These are phyloP conservation scores for Flammula alnicola DNA, from an alignment of 1,284 basidiomycete species.

Conservation along the genomic window DNA sequence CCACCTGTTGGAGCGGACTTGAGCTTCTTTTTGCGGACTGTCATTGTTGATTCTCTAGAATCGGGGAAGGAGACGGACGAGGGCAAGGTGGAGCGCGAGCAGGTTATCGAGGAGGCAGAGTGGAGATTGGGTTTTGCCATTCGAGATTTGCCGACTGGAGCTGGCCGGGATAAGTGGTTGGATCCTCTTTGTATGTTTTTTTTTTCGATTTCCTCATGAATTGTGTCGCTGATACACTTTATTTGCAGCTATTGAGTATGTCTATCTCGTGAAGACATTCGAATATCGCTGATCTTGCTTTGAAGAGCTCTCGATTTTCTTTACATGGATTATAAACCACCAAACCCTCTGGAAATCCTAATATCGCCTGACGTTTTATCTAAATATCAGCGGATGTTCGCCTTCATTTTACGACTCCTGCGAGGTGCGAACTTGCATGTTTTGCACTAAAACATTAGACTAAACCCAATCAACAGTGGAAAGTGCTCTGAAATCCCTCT, in stretches of 20 bases:
- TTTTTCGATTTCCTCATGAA: conserved; percentile 6
- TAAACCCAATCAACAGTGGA: conserved; percentile 54
- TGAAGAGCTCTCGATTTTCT: conserved; percentile 81
- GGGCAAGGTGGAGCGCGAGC: conserved; percentile 25
- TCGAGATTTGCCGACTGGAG: conserved; percentile 66
- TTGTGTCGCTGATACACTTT: conserved; percentile 10
- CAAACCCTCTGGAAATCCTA: conserved; percentile 69
- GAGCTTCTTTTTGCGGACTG: conserved; percentile 78
- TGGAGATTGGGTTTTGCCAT: conserved; percentile 84
- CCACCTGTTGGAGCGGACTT: conserved; percentile 85
- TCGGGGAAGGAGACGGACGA: conserved; percentile 23
- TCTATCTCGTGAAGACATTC: conserved; percentile 8
- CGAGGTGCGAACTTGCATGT: conserved; percentile 54
- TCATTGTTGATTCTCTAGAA: conserved; percentile 77
- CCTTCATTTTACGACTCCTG: conserved; percentile 76
- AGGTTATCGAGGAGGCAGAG: conserved; percentile 67
- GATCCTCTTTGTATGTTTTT: conserved; percentile 69
- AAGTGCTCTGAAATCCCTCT: conserved; percentile 68
- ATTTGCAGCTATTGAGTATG: conserved; percentile 61
- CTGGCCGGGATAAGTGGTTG: conserved; percentile 74
- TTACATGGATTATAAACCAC: conserved; percentile 85
- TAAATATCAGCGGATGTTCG: conserved; percentile 86
- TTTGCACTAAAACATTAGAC: not conserved
- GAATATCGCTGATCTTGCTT: conserved; percentile 20
- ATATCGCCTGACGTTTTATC: conserved; percentile 71